Evolutionary conservation across 352 stramenopile species (phyloP), one percentile per base, ranked within the genome.

Genomic region (Globisporangium lucens): DNA sequence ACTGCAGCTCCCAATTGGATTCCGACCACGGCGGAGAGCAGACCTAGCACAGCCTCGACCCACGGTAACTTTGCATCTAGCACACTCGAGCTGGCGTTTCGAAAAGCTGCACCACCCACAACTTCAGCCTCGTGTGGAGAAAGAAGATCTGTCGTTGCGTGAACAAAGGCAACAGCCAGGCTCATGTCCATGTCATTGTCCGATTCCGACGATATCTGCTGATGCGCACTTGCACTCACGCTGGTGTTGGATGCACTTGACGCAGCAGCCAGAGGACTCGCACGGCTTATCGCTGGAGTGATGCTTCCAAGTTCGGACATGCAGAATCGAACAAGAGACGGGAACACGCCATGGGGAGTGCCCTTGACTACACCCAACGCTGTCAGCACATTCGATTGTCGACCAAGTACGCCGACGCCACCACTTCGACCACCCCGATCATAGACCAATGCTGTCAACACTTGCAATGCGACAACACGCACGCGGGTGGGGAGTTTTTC

Each of bases 101-200:
- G 76, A 61, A 92, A 91, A 13, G 80, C 65, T 4, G 75, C 67
- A 0, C 71, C 71, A 15, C 78, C 75, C 12, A 93, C 74, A 8
- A 91, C 69, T 66, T 93, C 74, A 0, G 79, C 85, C 67, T 93
- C 87, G 33, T 89, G 71, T 12, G 83, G 77, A 24, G 84, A 87
- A 24, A 91, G 27, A 22, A 86, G 75, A 71, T 93, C 85, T 1
- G 85, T 90, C 30, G 87, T 95, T n/a, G 88, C 89, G 43, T 95
- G 83, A 2, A 96, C 89, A 72, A 96, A 96, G 7, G 89, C 89
- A 38, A 96, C 85, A 20, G 89, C 89, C 8, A 96, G 62, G 24
- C 77, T 91, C 89, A 96, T 96, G 46, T 96, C 89, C 87, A 96
- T 95, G 66, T 96, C 89, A 46, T 71, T 83, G 64, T 94, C 86